Conservation (phyloP, 148 eudicot species). For the Silene uniflora region DNA sequence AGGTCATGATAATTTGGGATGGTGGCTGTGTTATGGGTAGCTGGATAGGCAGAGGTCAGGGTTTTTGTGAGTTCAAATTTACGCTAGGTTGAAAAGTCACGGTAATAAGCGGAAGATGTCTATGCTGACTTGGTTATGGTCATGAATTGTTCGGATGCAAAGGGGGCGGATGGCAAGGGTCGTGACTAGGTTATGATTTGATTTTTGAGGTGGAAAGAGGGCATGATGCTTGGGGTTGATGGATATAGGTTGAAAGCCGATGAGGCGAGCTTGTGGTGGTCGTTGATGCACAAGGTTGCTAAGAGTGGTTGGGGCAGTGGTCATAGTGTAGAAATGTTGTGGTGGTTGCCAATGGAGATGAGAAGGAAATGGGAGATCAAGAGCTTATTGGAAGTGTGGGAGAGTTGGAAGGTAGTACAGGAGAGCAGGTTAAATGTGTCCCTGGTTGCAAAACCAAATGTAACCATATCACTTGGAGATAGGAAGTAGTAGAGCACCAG, state of each 20-base stretch:
- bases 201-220: background rate
- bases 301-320: background rate
- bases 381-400: too few species aligned
- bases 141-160: background rate
- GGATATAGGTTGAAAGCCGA: background rate
- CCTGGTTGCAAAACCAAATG: too few species aligned
- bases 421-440: too few species aligned
- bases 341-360: background rate
- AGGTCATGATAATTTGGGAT: background rate
- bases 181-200: background rate
- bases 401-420: too few species aligned
- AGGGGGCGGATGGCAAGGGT: background rate
- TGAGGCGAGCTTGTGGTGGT: too few species aligned
- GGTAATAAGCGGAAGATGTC: background rate
- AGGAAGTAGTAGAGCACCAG: too few species aligned
- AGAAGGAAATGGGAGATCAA: too few species aligned
- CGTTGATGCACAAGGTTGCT: too few species aligned
- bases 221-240: background rate
- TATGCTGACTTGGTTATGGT: background rate
- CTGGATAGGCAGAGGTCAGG: background rate
- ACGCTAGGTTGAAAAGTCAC: background rate
- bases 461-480: too few species aligned
- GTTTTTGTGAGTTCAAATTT: background rate
- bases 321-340: background rate
- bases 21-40: background rate